Base-by-base conservation (phyloP, 148 eudicot genomes). In the Amaranthus hypochondriacus region DNA sequence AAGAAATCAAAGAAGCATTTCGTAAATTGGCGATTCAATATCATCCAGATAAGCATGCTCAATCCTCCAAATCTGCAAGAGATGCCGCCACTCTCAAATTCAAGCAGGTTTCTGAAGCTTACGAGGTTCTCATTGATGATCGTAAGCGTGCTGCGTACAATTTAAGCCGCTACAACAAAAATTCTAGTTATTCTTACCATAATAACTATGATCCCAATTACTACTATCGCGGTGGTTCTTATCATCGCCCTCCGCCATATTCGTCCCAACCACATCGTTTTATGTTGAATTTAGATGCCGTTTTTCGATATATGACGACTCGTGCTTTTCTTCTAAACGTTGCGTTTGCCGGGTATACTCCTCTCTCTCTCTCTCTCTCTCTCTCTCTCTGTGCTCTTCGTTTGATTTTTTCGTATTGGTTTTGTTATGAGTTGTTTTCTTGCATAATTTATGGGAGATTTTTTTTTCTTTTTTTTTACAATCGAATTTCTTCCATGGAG, bases 21-120 rank as follows among this genome's bases (percentile, higher is more conserved):
- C 85, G 98, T 1, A 87, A 82, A 78, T 60, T 88, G 47, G 97
- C 97, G n/a, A 63, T 91, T 53, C 74, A 92, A 80, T 94, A 87
- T 65, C 98, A 94, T 83, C 98, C 98, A 0, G 98, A 94, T 76
- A 91, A 92, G 68, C 98, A 94, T 75, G 75, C 85, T 0, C 85
- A 76, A 6, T 86, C 97, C 0, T 75, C 96, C 52, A 76, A 92
- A 68, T 69, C 83, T 47, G 77, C 86, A 6, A 73, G 74, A 68
- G 93, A 90, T 14, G 57, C 79, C 13, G 90, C 92, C 13, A 86
- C 87, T 18, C 59, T 76, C 53, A 81, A 78, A 80, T 94, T 92
- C 87, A 94, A 94, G 84, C 96, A 82, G 62, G 80, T 83, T 47
- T 89, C 98, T 48, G 93, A 94, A 61, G 97, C 98, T 7, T 92